Evolutionary conservation across 805 yeast species (phyloP).

Genomic region (Candida tibetensis): DNA sequence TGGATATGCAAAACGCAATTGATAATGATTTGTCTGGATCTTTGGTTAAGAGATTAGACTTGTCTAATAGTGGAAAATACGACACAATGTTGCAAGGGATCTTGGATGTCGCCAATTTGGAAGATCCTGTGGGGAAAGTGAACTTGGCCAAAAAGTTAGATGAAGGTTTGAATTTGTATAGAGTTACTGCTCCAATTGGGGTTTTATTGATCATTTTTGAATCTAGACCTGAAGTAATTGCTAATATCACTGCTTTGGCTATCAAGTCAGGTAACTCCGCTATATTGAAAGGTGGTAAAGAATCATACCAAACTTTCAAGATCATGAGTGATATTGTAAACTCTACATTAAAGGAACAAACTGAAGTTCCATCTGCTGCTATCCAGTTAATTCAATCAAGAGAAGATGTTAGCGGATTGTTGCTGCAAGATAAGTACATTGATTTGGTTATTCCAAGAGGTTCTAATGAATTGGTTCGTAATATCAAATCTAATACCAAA

Average conservation of each 20-base stretch:
- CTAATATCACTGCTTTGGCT: slow-evolving; percentile 93
- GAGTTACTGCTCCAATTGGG: slow-evolving; percentile 93
- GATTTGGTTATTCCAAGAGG: slow-evolving; percentile 98
- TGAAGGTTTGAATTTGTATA: slow-evolving; percentile 78
- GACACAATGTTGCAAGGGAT: slow-evolving; percentile 95
- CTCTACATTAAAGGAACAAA: slow-evolving; percentile 50
- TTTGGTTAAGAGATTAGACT: slow-evolving; percentile 78
- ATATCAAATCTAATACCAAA: slow-evolving; percentile 81
- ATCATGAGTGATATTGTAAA: slow-evolving; percentile 74
- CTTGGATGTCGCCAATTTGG: slow-evolving; percentile 81
- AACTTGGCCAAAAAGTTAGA: slow-evolving; percentile 83
- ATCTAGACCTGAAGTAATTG: slow-evolving; percentile 97
- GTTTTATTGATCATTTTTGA: slow-evolving; percentile 91
- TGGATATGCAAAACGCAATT: slow-evolving; percentile 71
- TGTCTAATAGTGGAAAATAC: slow-evolving; percentile 77
- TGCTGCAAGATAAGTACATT: slow-evolving; percentile 82
- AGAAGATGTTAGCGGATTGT: slow-evolving; percentile 81
- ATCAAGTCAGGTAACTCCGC: slow-evolving; percentile 97
- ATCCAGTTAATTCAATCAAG: slow-evolving; percentile 86
- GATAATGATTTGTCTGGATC: slow-evolving; percentile 63
- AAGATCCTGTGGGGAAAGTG: slow-evolving; percentile 90
- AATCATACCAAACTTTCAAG: slow-evolving; percentile 78
- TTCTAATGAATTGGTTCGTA: slow-evolving; percentile 86
- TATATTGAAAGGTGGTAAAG: slow-evolving; percentile 96
- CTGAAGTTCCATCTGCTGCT: slow-evolving; percentile 76